Evolutionary conservation across 371 early-diverging fungal species (phyloP), one percentile per base, ranked within the genome.

Genomic region (Parasitella parasitica): DNA sequence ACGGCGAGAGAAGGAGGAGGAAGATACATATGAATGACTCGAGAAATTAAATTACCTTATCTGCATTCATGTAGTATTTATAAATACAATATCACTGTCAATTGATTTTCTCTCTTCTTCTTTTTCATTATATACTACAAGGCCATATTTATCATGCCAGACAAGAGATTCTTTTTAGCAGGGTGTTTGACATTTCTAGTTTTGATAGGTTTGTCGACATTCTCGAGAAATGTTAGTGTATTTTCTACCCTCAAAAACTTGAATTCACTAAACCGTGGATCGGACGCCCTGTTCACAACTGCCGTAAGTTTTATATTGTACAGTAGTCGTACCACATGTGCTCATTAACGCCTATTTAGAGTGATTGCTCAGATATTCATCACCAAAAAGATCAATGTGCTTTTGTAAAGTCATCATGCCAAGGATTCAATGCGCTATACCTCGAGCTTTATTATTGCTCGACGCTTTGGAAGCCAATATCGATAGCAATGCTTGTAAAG

Each of bases 381-480:
- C 55, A 56, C 1, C 83, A 86, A 18, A 37, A 60, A 7, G 81
- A 87, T 55, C 76, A 78, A 46, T 89, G 89, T 57, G 68, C 68
- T 8, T 88, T 82, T 66, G 87, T 88, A 1, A 58, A 68, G 57
- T 50, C 71, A 6, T 38, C 81, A 41, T 89, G 89, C 64, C 64
- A 66, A 41, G 83, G 85, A 39, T 80, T 78, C 38, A 72, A 75
- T 50, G 73, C 83, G 8, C 59, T 86, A 38, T 89, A 84, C 65
- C 70, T 88, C 12, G 74, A 77, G 26, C 69, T 87, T 39, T 86
- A 86, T 64, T 89, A 85, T 70, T 89, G 89, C 68, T 72, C 79
- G 8, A 54, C 73, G 13, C 30, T 77, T 53, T 72, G 72, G 62
- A 71, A 66, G n/a, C 81, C 81, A n/a, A 50, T 71, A 13, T 36